Conservation (phyloP, 2,329 filamentous ascomycete genomes). For the Verticillium nubilum region DNA sequence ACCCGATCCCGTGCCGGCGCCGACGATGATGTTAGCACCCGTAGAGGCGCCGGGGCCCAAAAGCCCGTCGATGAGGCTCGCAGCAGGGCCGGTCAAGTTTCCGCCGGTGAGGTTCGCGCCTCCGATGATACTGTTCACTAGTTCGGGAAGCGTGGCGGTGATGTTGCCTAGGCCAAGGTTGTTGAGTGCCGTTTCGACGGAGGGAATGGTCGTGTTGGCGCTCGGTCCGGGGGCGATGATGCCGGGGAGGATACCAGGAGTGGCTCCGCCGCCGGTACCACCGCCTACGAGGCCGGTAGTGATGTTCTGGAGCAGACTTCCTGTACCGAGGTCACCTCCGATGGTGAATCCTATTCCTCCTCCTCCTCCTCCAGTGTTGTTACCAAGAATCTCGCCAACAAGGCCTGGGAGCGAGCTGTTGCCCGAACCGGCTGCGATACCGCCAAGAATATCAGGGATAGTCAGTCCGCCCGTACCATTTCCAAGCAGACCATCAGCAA, state of each 20-base stretch:
- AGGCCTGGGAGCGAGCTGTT: background rate
- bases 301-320: background rate
- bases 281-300: background rate
- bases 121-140: background rate
- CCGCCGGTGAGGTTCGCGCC: background rate
- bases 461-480: background rate
- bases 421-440: background rate
- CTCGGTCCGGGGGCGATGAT: background rate
- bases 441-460: background rate
- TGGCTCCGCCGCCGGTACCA: background rate
- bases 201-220: background rate
- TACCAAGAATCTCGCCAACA: background rate
- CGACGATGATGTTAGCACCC: background rate
- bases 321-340: background rate
- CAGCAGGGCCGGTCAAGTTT: background rate
- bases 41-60: background rate
- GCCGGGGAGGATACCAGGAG: background rate
- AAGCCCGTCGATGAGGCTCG: background rate
- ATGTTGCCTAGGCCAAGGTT: background rate
- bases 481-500: background rate
- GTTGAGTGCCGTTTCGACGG: background rate
- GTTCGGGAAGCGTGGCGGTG: background rate
- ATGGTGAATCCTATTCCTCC: background rate
- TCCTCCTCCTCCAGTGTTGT: background rate
- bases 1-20: background rate